Base-by-base conservation (phyloP, 345 rosid species). In the Brassica napus region DNA sequence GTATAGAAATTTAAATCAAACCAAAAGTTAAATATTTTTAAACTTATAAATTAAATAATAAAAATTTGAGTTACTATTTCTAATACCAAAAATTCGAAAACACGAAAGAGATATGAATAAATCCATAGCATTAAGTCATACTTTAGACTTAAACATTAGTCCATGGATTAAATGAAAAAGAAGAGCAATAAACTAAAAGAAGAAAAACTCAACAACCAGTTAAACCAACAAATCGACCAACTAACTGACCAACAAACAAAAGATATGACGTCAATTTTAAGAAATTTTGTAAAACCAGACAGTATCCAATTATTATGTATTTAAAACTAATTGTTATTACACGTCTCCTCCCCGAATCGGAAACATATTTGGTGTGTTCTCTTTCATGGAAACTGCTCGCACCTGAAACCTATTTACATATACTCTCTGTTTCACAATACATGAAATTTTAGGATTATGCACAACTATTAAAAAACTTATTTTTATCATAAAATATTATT, bases 211-310 rank as follows among this genome's bases (percentile, higher is more conserved):
- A 75, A 80, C 83, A 57, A 64, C 83, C 16, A 69, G 65, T n/a
- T 55, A 75, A 75, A 64, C 78, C 65, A 79, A 73, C 82, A 61
- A 72, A 73, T 72, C 72, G 63, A 37, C 78, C 35, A 75, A 80
- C 76, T 5, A 80, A 75, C 76, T 70, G 61, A 74, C 79, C 79
- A 75, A 69, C 83, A 70, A 80, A 80, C 80, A 75, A 69, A 80
- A 55, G 62, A 74, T 69, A 75, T 75, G 76, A 75, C 63, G 31
- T 63, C 68, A 32, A 44, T 42, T 75, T 64, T 5, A 64, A 70
- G 72, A 54, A 80, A 69, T 16, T 74, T 35, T 42, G 31, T 75
- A 54, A 75, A 69, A 55, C 69, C 76, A 69, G 79, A 74, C 76
- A 80, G 32, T 69, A 69, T 69, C 32, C 71, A 69, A 60, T 52